Evolutionary conservation across 129 eudicot genomes (phyloP).

Genomic region (Chrysanthemum seticuspe): DNA sequence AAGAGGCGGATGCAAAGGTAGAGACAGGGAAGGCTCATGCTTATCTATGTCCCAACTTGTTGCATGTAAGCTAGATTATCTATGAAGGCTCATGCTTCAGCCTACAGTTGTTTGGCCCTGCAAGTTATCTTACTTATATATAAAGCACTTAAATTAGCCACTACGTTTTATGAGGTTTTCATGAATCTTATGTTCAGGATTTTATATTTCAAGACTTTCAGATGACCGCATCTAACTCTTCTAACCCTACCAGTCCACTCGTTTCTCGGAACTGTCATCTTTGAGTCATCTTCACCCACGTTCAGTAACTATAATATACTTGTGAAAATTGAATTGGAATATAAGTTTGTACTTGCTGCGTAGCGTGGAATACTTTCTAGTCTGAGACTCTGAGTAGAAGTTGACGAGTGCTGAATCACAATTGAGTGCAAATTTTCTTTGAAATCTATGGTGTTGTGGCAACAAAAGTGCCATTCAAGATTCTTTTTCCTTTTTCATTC

Average conservation of each 20-base stretch:
- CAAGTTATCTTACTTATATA: background rate
- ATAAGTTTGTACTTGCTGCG: too few relatives aligned
- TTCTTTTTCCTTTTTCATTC: background rate
- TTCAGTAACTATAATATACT: too few relatives aligned
- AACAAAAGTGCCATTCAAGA: background rate
- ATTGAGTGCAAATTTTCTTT: background rate
- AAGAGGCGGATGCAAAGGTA: slow-evolving; percentile 9
- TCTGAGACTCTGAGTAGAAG: background rate
- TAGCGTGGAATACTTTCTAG: too few relatives aligned
- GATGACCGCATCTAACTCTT: too few relatives aligned
- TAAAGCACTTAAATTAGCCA: too few relatives aligned
- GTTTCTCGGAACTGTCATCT: too few relatives aligned
- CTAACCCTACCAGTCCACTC: too few relatives aligned
- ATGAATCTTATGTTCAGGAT: too few relatives aligned
- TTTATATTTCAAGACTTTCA: too few relatives aligned
- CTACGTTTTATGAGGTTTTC: too few relatives aligned
- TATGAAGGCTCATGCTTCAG: background rate
- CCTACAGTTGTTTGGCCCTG: slow-evolving; percentile 6
- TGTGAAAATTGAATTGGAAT: too few relatives aligned
- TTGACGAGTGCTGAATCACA: background rate
- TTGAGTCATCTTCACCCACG: too few relatives aligned
- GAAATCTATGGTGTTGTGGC: slow-evolving; percentile 2
- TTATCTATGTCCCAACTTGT: slow-evolving; percentile 3
- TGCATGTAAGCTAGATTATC: slow-evolving; percentile 12
- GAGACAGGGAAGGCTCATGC: background rate